Conservation (phyloP, 192 early-diverging fungal genomes). For the Chytriomyces confervae region DNA sequence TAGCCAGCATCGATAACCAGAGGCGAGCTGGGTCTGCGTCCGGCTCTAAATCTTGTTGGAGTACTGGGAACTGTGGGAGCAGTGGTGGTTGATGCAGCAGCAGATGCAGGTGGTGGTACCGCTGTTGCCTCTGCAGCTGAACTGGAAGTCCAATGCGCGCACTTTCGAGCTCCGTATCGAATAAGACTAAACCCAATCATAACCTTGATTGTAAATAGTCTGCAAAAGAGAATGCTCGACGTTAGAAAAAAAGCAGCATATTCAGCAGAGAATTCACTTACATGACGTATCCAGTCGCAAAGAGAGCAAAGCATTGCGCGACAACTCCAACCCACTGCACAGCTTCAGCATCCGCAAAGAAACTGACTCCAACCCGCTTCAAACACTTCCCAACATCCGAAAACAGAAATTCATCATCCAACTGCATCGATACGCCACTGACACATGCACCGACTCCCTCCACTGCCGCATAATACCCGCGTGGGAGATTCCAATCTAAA, state of each 20-base stretch:
- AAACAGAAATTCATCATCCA: not conserved
- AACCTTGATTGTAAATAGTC: conserved; percentile 72
- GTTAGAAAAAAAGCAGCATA: not conserved
- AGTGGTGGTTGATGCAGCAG: not conserved
- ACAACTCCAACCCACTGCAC: too few relatives aligned
- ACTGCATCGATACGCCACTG: not conserved
- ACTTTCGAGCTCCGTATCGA: conserved; percentile 56
- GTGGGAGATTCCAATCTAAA: not conserved
- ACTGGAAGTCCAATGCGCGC: conserved; percentile 40
- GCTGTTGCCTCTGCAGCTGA: conserved; percentile 19
- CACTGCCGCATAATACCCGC: not conserved
- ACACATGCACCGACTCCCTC: not conserved
- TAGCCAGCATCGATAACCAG: not conserved
- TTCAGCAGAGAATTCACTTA: conserved; percentile 2
- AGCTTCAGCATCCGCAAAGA: not conserved
- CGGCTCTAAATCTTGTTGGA: not conserved
- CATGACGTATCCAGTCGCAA: not conserved
- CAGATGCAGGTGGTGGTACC: not conserved
- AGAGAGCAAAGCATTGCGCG: not conserved
- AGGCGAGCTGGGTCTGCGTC: not conserved
- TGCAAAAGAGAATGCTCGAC: conserved; percentile 21
- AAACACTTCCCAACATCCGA: not conserved
- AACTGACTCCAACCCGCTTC: not conserved
- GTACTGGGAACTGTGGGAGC: not conserved
- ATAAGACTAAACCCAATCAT: conserved; percentile 77